Conservation (phyloP, 2,329 filamentous ascomycete species). For the Monosporascus sp. region DNA sequence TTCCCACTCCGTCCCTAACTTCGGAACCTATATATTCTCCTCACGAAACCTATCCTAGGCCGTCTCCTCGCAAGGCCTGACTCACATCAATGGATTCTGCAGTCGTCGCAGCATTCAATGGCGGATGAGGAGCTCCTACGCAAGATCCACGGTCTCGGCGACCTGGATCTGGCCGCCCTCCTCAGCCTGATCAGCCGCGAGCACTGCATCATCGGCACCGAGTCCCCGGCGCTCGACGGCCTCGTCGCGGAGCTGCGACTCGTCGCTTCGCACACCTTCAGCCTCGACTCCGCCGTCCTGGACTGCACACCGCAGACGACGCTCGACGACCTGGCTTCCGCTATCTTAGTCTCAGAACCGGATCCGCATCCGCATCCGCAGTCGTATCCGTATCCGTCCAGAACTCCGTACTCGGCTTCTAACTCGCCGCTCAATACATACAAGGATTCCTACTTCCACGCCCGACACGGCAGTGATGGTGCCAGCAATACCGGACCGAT, state of each 20-base stretch:
- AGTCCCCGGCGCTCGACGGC: constrained; percentile 54
- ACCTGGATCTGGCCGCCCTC: constrained; percentile 81
- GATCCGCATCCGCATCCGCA: constrained; percentile 43
- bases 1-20: too few species aligned
- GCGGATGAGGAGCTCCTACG: constrained; percentile 56
- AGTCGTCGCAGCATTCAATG: constrained; percentile 38
- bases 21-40: too few species aligned
- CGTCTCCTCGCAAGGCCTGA: too few species aligned
- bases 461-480: neutral
- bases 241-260: constrained; percentile 70
- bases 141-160: constrained; percentile 73
- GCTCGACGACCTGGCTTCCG: constrained; percentile 73
- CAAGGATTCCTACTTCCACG: constrained; percentile 12
- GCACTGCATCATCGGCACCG: constrained; percentile 83
- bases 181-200: constrained; percentile 76
- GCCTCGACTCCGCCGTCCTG: constrained; percentile 63
- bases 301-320: constrained; percentile 69
- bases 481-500: constrained; percentile 19
- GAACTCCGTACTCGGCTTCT: constrained; percentile 12
- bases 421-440: constrained; percentile 19
- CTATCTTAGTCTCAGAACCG: constrained; percentile 42
- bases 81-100: neutral
- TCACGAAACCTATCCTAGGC: too few species aligned
- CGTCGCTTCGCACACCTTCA: constrained; percentile 67
- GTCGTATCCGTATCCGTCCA: constrained; percentile 20